These are phyloP conservation scores for Trichophyton benhamiae DNA, from an alignment of 2,329 filamentous ascomycete genomes.

Conservation along the genomic window DNA sequence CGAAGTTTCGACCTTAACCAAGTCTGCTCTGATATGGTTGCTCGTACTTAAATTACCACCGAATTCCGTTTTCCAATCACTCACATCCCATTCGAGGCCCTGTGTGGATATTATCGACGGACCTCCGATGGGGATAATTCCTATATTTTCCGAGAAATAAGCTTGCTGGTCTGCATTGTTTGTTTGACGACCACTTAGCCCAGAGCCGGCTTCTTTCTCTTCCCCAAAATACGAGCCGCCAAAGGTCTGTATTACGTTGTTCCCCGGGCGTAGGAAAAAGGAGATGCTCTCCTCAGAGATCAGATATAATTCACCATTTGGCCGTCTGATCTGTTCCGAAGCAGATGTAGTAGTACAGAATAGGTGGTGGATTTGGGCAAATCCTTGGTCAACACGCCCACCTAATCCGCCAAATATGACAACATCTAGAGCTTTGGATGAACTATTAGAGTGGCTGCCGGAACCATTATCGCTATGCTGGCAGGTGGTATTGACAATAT, in stretches of 20 bases:
- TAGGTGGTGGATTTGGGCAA: constrained; percentile 80
- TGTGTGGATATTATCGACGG: constrained; percentile 63
- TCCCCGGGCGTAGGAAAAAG: constrained; percentile 60
- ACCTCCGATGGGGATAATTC: constrained; percentile 75
- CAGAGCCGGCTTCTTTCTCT: background rate
- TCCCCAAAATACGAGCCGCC: constrained; percentile 19
- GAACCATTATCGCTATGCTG: background rate
- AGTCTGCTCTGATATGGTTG: constrained; percentile 56
- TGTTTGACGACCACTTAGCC: background rate
- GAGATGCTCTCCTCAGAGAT: constrained; percentile 71
- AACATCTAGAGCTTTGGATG: constrained; percentile 43
- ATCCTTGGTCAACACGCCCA: constrained; percentile 81
- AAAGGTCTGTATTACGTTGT: constrained; percentile 56
- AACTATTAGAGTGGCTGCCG: background rate
- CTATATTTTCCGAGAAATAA: constrained; percentile 63
- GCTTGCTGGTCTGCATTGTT: constrained; percentile 16
- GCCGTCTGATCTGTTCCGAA: background rate
- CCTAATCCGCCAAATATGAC: constrained; percentile 73
- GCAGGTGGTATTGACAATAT: constrained; percentile 8
- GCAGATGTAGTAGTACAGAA: constrained; percentile 31
- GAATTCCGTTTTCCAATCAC: constrained; percentile 65
- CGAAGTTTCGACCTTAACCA: constrained; percentile 50
- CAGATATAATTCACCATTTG: constrained; percentile 54
- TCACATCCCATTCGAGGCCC: constrained; percentile 85
- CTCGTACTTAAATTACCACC: constrained; percentile 66